phyloP scores from a whole-genome alignment of 176 grass and related monocot genomes.

The Oryza rufipogon region DNA sequence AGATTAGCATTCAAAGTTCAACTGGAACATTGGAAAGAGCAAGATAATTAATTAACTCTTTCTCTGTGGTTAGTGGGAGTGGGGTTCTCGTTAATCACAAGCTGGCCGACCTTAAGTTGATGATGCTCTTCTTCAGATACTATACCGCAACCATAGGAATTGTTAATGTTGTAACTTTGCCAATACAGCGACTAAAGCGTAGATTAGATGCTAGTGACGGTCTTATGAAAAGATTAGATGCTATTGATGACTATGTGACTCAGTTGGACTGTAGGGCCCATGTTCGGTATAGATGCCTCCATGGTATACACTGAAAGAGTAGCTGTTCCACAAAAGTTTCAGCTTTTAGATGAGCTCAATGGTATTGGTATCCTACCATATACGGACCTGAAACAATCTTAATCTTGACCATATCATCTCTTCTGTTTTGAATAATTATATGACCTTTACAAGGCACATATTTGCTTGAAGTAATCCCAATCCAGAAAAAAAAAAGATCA shows the following conservation, averaged over 20 bases:
- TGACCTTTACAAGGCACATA: too few species aligned
- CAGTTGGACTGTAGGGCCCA: background rate
- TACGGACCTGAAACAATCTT: too few species aligned
- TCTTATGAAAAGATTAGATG: slow-evolving; percentile 15
- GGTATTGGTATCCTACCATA: too few species aligned
- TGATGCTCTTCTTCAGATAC: slow-evolving; percentile 6
- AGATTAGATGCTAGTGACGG: slow-evolving; percentile 4
- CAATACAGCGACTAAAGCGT: background rate
- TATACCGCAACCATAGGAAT: slow-evolving; percentile 4
- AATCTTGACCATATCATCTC: too few species aligned
- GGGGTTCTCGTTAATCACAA: slow-evolving; percentile 11
- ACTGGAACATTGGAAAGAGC: slow-evolving; percentile 1
- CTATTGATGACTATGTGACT: background rate
- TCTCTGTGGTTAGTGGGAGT: background rate
- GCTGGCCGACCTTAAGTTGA: slow-evolving; percentile 14
- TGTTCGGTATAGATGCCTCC: slow-evolving; percentile 24
- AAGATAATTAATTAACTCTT: background rate
- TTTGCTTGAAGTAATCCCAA: too few species aligned
- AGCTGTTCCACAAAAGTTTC: background rate
- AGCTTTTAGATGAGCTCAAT: background rate
- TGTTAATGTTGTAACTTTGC: slow-evolving; percentile 18
- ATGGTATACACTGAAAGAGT: background rate
- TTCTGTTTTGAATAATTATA: too few species aligned
- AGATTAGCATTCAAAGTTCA: slow-evolving; percentile 7
- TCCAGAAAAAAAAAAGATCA: too few species aligned